Percentiles rank a stretch among this genome's conserved stretches.
phyloP scores from a whole-genome alignment of 176 grass and related monocot genomes.

The Poa annua region DNA sequence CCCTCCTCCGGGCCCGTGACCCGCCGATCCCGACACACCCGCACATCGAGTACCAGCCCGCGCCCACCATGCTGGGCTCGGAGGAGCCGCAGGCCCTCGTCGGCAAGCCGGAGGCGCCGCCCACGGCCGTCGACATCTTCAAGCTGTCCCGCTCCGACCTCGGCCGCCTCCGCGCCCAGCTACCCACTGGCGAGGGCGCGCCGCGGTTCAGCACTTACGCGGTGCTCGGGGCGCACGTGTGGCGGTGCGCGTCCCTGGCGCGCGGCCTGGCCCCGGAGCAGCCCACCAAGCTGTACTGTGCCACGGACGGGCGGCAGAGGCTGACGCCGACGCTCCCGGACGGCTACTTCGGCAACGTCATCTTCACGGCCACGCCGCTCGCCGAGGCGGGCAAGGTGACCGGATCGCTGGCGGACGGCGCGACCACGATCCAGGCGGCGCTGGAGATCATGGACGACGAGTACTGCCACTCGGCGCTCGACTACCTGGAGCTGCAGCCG shows the following conservation, averaged over 20 bases:
- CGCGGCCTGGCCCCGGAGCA: constrained; percentile 64
- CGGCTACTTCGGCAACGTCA: constrained; percentile 93
- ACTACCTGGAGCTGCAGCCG: constrained; percentile 85
- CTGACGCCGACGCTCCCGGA: constrained; percentile 63
- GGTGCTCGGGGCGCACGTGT: constrained; percentile 76
- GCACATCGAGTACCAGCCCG: constrained; percentile 86
- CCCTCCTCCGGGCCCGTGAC: constrained; percentile 71
- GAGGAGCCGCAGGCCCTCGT: constrained; percentile 37
- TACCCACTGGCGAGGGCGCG: constrained; percentile 38
- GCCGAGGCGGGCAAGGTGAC: constrained; percentile 55
- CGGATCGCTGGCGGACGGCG: constrained; percentile 45
- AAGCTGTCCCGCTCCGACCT: constrained; percentile 57
- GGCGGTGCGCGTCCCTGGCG: constrained; percentile 83
- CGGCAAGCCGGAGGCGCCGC: constrained; percentile 42
- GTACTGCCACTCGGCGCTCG: constrained; percentile 83
- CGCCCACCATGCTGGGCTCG: constrained; percentile 65
- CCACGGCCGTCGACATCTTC: constrained; percentile 77
- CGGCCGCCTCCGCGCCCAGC: constrained; percentile 45
- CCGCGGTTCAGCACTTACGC: constrained; percentile 69
- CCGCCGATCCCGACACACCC: constrained; percentile 59
- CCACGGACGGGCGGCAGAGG: constrained; percentile 80
- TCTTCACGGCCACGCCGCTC: constrained; percentile 86
- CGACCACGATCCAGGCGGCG: constrained; percentile 63
- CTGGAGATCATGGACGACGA: constrained; percentile 70
- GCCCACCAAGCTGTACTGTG: constrained; percentile 84